Conservation (phyloP, 345 rosid genomes). For the Gossypium turneri region DNA sequence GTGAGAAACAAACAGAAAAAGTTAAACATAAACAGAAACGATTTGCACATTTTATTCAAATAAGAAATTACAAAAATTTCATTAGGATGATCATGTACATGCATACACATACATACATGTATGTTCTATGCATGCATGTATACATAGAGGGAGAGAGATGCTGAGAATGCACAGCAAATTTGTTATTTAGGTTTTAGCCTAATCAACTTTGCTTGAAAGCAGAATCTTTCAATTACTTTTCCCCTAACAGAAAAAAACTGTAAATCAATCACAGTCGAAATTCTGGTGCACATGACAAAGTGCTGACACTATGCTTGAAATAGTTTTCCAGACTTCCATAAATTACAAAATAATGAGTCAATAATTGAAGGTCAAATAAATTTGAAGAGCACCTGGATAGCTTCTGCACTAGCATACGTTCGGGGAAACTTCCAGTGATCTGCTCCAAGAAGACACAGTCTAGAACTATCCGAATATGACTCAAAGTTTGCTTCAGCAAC, state of each 20-base stretch:
- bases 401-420: conserved; percentile 70
- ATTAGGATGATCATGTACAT: not conserved
- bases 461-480: conserved; percentile 70
- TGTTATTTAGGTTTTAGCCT: not conserved
- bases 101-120: not conserved
- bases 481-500: conserved; percentile 82
- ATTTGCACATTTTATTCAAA: not conserved
- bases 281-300: conserved; percentile 2
- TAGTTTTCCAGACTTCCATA: not conserved
- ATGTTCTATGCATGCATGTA: not conserved
- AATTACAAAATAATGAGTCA: not conserved
- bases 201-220: not conserved
- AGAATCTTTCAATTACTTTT: not conserved
- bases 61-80: not conserved
- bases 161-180: not conserved
- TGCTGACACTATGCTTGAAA: not conserved
- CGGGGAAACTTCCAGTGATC: conserved; percentile 85
- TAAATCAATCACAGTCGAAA: not conserved
- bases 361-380: conserved; percentile 11
- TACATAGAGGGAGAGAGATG: not conserved
- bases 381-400: conserved; percentile 61
- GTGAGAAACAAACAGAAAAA: conserved; percentile 19
- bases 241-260: not conserved
- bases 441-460: conserved; percentile 76
- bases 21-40: not conserved